Evolutionary conservation across 805 yeast species (phyloP), one percentile per base, ranked within the genome.

Genomic region (Candida khao-thaluensis): DNA sequence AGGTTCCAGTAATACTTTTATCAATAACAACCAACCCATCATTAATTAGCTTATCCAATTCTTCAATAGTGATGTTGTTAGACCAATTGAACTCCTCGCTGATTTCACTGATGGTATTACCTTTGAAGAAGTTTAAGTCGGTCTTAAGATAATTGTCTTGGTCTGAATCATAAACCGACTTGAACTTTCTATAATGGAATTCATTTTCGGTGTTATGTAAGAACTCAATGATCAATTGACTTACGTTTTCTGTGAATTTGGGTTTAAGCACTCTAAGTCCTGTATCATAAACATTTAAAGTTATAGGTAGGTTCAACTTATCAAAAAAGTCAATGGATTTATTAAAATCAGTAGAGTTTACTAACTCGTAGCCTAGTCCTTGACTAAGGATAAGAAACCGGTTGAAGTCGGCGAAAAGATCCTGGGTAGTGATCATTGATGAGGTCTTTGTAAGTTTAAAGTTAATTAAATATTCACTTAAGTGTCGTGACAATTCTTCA

Each of bases 401-500:
- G 37, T 69, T 69, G 48, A 66, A 69, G 15, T 60, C 56, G 9
- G 73, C 72, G 53, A 59, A 69, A n/a, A 62, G 46, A 40, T 69
- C 74, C 42, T 64, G 72, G 1, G 59, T 42, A 3, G 74, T 64
- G 17, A 65, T 56, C 64, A 69, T 68, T 5, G 71, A 57, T 3
- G 69, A 59, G 4, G 44, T 35, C 30, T 50, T 54, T 3, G 61
- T 57, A 30, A 69, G 52, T 38, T 55, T 60, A 30, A 45, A 52
- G 26, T 44, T 60, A 5, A 53, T 52, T 45, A 85, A 64, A 57
- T 79, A 89, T 50, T 85, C 95, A 28, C 87, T 81, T 2, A 91
- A 55, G 52, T 87, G 90, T 38, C 95, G 71, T 0, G 96, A 77
- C 12, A 88, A 63, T 51, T 88, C 96, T 42, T 79, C 77, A 20